Base-by-base conservation (phyloP, 192 early-diverging fungal species). In the Entomortierella chlamydospora region DNA sequence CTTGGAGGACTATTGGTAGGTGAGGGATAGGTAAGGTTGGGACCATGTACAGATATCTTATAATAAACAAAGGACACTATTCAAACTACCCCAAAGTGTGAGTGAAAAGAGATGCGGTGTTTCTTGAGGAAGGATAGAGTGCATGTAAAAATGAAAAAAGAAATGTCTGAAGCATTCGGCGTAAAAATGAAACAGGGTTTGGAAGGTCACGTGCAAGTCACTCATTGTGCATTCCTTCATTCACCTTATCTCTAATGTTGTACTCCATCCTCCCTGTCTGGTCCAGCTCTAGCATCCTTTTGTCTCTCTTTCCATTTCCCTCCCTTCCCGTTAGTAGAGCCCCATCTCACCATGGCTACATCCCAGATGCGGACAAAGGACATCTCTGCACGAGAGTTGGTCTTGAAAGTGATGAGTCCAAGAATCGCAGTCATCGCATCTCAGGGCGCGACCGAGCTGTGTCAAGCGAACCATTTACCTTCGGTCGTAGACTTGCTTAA, bases 401-500 rank as follows among this genome's bases (percentile, higher is more conserved):
- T 93, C 49, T 72, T 83, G 11, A 79, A 77, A 22, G 68, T 81
- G 49, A 73, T 93, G 49, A 80, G 88, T 26, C 93, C 93, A 23
- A 64, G 90, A 25, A 82, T 95, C 28, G 92, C 90, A 1, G 87
- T 94, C 28, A 71, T 86, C 13, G 83, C 91, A 5, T 90, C 90
- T 18, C 70, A 70, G 37, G 91, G 90, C 66, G 91, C 88, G 0
- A 89, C 91, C 10, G 87, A 85, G 23, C 62, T 91, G 15, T 90
- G 86, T 55, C 83, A 82, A 55, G 79, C 78, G 15, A 94, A 90
- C 64, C 79, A 88, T 31, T 70, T 94, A 33, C 73, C 85, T 12
- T 83, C 85, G 1, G 73, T 94, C 43, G 85, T 83, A 4, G 86
- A 92, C 53, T 71, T 94, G 18, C 64, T 95, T 43, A 71, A 83